These are phyloP conservation scores for Sugiyamaella mastotermitis DNA, from an alignment of 805 yeast species.

Conservation along the genomic window DNA sequence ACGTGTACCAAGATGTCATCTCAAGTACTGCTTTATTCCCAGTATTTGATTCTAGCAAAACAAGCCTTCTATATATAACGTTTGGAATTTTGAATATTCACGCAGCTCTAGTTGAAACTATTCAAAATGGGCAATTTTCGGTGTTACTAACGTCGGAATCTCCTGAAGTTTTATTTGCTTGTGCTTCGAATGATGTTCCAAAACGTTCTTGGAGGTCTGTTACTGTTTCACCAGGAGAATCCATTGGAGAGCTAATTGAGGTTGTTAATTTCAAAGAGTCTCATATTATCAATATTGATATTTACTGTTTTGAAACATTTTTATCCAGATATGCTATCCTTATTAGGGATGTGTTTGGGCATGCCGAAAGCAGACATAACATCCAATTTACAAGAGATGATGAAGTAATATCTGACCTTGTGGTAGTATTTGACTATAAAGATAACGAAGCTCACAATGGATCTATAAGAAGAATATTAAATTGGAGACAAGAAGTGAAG, in stretches of 20 bases:
- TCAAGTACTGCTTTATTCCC: too few species aligned
- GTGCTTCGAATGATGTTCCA: constrained; percentile 40
- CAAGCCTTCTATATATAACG: background rate
- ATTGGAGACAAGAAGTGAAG: too few species aligned
- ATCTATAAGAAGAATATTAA: too few species aligned
- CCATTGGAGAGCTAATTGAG: constrained; percentile 63
- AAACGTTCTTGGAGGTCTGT: constrained; percentile 60
- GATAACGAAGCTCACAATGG: too few species aligned
- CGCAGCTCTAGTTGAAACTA: background rate
- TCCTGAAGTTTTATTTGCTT: background rate
- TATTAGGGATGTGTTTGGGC: too few species aligned
- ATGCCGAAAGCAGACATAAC: too few species aligned
- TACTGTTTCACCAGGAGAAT: constrained; percentile 65
- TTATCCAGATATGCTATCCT: background rate
- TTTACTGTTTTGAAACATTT: constrained; percentile 29
- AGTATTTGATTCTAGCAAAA: too few species aligned
- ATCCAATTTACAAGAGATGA: too few species aligned
- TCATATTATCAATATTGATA: constrained; percentile 49
- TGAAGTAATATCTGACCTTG: too few species aligned
- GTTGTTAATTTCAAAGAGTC: constrained; percentile 51
- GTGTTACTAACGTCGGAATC: background rate
- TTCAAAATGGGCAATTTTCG: background rate
- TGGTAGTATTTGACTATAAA: too few species aligned
- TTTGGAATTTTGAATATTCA: background rate
- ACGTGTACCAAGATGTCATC: too few species aligned